Conservation (phyloP, 257 asterid genomes). For the Plantago ovata region DNA sequence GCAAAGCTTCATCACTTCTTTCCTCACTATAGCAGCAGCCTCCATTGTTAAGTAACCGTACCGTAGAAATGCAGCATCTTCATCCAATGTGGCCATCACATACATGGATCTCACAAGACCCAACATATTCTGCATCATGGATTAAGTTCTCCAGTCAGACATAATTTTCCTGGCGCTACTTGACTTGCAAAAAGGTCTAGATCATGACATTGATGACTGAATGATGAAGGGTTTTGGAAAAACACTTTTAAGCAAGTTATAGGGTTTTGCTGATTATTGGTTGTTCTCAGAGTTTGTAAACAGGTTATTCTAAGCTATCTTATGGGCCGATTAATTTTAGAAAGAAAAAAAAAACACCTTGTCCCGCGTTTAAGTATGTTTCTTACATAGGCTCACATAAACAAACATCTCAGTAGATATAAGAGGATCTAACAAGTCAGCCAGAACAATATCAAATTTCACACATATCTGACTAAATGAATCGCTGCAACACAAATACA, state of each 20-base stretch:
- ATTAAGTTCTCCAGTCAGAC: background rate
- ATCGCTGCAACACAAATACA: background rate
- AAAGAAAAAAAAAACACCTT: background rate
- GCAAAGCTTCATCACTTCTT: conserved; percentile 68
- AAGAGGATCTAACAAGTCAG: no score
- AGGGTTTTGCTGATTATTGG: background rate
- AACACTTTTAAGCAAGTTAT: background rate
- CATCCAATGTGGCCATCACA: conserved; percentile 62
- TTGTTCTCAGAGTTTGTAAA: background rate
- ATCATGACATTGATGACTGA: no score
- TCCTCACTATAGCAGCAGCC: conserved; percentile 66
- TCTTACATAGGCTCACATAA: background rate
- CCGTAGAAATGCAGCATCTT: conserved; percentile 82
- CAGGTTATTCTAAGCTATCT: background rate
- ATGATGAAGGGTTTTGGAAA: background rate
- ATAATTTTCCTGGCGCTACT: background rate
- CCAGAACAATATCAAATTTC: background rate
- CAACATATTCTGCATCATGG: conserved; percentile 50
- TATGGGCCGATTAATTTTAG: background rate
- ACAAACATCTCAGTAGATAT: no score
- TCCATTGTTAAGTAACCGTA: conserved; percentile 61
- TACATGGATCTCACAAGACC: conserved; percentile 70
- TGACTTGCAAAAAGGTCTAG: background rate
- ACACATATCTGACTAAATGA: background rate
- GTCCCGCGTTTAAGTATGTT: no score